These are phyloP conservation scores for Globisporangium barbulae DNA, from an alignment of 352 stramenopile species.

Conservation along the genomic window DNA sequence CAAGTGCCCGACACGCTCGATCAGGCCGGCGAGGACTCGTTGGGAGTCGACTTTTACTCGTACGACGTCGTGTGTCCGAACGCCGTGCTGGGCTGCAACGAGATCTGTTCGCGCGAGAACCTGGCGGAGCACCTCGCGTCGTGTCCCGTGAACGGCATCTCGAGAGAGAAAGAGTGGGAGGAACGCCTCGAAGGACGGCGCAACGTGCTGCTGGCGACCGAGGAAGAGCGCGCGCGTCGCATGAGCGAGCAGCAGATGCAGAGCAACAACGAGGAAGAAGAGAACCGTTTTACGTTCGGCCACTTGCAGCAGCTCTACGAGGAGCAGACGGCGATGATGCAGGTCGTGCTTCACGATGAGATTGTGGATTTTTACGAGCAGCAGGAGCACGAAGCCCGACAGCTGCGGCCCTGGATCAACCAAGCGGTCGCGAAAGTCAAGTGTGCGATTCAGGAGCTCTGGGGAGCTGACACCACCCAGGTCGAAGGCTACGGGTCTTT, in stretches of 20 bases:
- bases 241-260: conserved; percentile 48
- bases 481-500: conserved; percentile 80
- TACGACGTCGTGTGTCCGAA: conserved; percentile 87
- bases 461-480: conserved; percentile 32
- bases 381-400: conserved; percentile 34
- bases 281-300: conserved; percentile 41
- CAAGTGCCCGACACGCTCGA: conserved; percentile 77
- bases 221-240: conserved; percentile 63
- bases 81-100: conserved; percentile 72
- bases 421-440: conserved; percentile 50
- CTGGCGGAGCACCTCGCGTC: conserved; percentile 58
- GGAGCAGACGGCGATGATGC: conserved; percentile 74
- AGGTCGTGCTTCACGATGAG: conserved; percentile 76
- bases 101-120: conserved; percentile 72
- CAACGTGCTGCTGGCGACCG: conserved; percentile 69
- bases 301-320: conserved; percentile 79
- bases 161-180: conserved; percentile 74
- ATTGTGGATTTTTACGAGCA: conserved; percentile 61
- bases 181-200: conserved; percentile 62
- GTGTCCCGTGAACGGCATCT: conserved; percentile 69
- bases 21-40: conserved; percentile 47
- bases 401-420: conserved; percentile 37
- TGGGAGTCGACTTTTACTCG: conserved; percentile 63
- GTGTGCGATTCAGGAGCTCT: conserved; percentile 40
- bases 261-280: conserved; percentile 18